Conservation (phyloP, 352 stramenopile species). For the Phytopythium montanum region DNA sequence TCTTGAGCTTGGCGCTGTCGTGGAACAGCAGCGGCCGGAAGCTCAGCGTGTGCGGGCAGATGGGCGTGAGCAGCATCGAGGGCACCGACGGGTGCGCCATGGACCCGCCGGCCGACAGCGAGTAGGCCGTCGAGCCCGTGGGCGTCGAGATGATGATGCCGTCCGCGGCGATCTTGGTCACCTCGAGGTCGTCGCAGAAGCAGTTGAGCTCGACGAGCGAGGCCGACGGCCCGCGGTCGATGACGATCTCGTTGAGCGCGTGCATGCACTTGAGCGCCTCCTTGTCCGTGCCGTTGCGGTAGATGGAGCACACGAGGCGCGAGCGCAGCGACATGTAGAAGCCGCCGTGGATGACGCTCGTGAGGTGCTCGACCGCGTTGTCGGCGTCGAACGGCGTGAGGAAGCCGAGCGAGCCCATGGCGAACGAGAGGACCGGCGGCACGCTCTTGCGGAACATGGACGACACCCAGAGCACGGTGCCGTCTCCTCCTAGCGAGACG, state of each 20-base stretch:
- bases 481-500: constrained; percentile 94
- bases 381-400: constrained; percentile 92
- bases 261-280: constrained; percentile 74
- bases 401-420: constrained; percentile 95
- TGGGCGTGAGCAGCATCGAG: constrained; percentile 97
- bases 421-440: constrained; percentile 94
- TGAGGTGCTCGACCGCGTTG: constrained; percentile 63
- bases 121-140: constrained; percentile 98
- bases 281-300: constrained; percentile 48
- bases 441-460: constrained; percentile 89
- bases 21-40: constrained; percentile 91
- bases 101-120: constrained; percentile 95
- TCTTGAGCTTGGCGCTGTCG: constrained; percentile 88
- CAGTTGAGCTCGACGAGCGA: constrained; percentile 95
- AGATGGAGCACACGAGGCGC: constrained; percentile 67
- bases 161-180: constrained; percentile 95
- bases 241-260: constrained; percentile 98
- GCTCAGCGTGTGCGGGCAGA: constrained; percentile 97
- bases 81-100: constrained; percentile 98
- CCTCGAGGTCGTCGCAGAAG: constrained; percentile 95
- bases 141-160: constrained; percentile 99
- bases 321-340: constrained; percentile 85
- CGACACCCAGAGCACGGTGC: constrained; percentile 88
- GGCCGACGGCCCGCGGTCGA: constrained; percentile 91
- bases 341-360: constrained; percentile 68